phyloP scores from a whole-genome alignment of 2,329 filamentous ascomycete species.

The Ophiocordyceps camponoti-floridani region DNA sequence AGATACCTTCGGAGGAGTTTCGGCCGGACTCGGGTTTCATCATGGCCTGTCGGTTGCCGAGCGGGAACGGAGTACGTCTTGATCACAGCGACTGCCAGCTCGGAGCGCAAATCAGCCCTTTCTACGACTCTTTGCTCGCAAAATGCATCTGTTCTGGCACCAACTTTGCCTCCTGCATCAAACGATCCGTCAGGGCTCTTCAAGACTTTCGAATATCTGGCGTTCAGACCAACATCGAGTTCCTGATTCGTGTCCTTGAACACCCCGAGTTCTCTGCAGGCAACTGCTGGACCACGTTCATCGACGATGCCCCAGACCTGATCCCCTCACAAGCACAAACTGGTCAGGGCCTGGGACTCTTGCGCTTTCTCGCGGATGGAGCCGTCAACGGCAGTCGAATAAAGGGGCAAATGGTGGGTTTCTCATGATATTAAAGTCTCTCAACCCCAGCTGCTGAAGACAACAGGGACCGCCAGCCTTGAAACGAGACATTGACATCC shows the following conservation, averaged over 20 bases:
- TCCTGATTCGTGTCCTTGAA: slow-evolving; percentile 81
- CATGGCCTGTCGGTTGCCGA: slow-evolving; percentile 90
- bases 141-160: slow-evolving; percentile 88
- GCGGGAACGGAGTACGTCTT: slow-evolving; percentile 81
- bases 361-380: slow-evolving; percentile 85
- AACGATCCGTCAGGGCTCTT: slow-evolving; percentile 84
- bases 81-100: slow-evolving; percentile 94
- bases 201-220: slow-evolving; percentile 97
- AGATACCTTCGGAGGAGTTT: slow-evolving; percentile 81
- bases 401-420: slow-evolving; percentile 78
- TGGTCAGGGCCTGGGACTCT: slow-evolving; percentile 92
- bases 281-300: slow-evolving; percentile 99
- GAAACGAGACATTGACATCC: slow-evolving; percentile 69
- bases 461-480: slow-evolving; percentile 50
- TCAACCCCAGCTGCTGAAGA: neutral
- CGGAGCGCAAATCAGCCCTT: slow-evolving; percentile 64
- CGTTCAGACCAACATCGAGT: slow-evolving; percentile 98
- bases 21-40: slow-evolving; percentile 95
- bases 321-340: slow-evolving; percentile 87
- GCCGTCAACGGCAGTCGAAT: slow-evolving; percentile 97
- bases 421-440: too few relatives aligned
- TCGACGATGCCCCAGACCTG: slow-evolving; percentile 86
- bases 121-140: slow-evolving; percentile 81
- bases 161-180: slow-evolving; percentile 83
- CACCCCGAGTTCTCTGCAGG: slow-evolving; percentile 87